phyloP scores from a whole-genome alignment of 768 basidiomycete genomes.

The Kwoniella sp. region DNA sequence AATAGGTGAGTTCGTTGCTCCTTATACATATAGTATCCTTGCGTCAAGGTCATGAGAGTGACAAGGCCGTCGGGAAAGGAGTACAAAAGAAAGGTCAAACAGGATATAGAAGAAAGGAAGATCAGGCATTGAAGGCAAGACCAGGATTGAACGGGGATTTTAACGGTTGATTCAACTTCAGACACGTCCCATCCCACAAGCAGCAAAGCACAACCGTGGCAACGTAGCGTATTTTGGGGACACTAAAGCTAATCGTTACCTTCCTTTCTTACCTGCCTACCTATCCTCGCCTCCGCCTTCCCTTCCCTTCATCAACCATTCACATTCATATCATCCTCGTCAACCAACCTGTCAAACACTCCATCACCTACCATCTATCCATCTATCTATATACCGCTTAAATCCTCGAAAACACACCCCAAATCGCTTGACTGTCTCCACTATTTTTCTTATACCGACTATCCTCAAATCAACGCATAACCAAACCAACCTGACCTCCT shows the following conservation, averaged over 20 bases:
- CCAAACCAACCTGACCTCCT: not conserved
- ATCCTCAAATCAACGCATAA: no score
- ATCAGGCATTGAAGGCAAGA: not conserved
- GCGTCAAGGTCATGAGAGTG: no score
- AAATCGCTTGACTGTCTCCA: no score
- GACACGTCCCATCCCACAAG: slow-evolving; percentile 9
- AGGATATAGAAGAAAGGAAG: not conserved
- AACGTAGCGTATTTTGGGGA: no score
- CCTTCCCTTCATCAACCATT: slow-evolving; percentile 6
- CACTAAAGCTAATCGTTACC: slow-evolving; percentile 6
- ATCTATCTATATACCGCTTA: no score
- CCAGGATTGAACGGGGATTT: not conserved
- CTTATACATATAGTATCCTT: not conserved
- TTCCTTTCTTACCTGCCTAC: slow-evolving; percentile 7
- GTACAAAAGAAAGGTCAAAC: not conserved
- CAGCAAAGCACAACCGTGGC: not conserved
- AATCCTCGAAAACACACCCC: no score
- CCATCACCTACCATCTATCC: not conserved
- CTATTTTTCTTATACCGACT: no score
- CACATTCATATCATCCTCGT: no score
- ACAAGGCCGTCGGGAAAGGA: not conserved
- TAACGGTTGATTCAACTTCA: slow-evolving; percentile 6
- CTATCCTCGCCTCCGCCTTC: no score
- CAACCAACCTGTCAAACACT: no score
- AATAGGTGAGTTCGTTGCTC: slow-evolving; percentile 1